Evolutionary conservation across 73 alveolate genomes (phyloP), one percentile per base, ranked within the genome.

Genomic region (Loxodes magnus): DNA sequence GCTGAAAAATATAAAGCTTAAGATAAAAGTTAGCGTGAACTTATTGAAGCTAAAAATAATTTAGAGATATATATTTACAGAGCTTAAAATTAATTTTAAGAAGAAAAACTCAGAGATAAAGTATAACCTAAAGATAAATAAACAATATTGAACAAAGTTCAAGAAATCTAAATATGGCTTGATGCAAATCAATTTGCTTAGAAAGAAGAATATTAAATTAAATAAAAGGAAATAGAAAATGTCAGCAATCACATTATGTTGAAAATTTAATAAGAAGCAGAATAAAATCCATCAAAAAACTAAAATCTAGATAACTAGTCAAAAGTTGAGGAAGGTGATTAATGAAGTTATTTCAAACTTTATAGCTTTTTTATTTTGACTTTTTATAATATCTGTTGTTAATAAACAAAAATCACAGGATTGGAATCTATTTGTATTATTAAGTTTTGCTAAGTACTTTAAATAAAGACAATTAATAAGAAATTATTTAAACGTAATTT

Each of bases 1-100:
- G 98, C 96, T 31, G 93, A 89, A 72, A 76, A 82, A 31, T 89
- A 77, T 64, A 93, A 88, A 39, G 98, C 77, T 42, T 82, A 89
- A 77, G 98, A 89, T 72, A 87, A 89, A 46, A 65, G 56, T 12
- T 79, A 84, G 51, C 85, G 82, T 55, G 96, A 88, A 66, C 80
- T 56, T 69, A 88, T 90, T 51, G 98, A 87, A 51, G 90, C 96
- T 43, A 90, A 75, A 78, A 89, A 89, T 65, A 80, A 95, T 0
- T 79, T 90, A 15, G 98, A 90, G 61, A 78, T 69, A 71, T 90
- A 90, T 63, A 50, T 76, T 63, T 81, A 90, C 67, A 56, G 93
- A 20, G 83, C 87, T 94, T 68, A 76, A 35, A 90, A 87, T 68
- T 75, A 90, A 16, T 81, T 90, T 63, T 92, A 87, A 44, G 97